Percentiles rank a stretch among this genome's conserved stretches.
Conservation (phyloP, 768 basidiomycete species). For the Auriculariales sp. region DNA sequence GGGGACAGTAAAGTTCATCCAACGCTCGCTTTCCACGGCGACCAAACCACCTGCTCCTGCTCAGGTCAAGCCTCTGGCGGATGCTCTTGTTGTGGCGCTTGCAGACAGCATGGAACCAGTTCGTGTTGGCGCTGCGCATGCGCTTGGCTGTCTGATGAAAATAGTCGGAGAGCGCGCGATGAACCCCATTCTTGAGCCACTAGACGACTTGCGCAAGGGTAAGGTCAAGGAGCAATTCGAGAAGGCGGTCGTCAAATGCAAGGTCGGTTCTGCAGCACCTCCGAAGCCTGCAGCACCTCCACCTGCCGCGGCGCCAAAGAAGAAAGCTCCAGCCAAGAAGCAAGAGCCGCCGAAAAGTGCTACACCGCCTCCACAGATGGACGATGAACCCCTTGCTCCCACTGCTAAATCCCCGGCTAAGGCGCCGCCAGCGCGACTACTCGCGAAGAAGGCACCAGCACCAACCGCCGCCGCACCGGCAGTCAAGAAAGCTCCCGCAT, state of each 20-base stretch:
- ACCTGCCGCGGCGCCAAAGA: conserved; percentile 21
- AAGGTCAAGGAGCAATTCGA: conserved; percentile 93
- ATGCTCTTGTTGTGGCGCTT: conserved; percentile 55
- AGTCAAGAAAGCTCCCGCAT: conserved; percentile 29
- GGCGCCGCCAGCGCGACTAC: not conserved
- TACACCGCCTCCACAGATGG: conserved; percentile 7
- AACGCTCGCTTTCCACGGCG: conserved; percentile 60
- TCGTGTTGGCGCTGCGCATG: conserved; percentile 76
- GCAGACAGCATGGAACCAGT: conserved; percentile 86
- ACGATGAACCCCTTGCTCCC: not conserved
- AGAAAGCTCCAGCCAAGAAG: conserved; percentile 15
- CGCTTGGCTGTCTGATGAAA: conserved; percentile 85
- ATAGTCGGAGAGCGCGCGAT: conserved; percentile 91
- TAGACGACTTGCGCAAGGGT: conserved; percentile 74
- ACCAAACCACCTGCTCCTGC: conserved; percentile 50
- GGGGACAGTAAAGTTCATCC: conserved; percentile 76
- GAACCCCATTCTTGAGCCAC: conserved; percentile 68
- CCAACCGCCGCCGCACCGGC: conserved; percentile 14
- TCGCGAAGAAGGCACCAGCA: conserved; percentile 17
- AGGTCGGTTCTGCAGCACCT: conserved; percentile 42
- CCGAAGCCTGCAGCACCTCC: conserved; percentile 21
- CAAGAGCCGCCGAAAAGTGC: conserved; percentile 8
- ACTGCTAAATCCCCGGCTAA: not conserved
- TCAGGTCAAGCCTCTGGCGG: conserved; percentile 73
- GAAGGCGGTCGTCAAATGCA: conserved; percentile 84